Conservation (phyloP, 176 grass and related monocot genomes). For the Zea mays region Zm-B73-REFERENCE-NAM-5.0 NC_050098.1:157713501-157714000, state of each 20-base stretch:
- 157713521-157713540: slow-evolving; percentile 48
- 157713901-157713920: not conserved
- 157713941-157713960: slow-evolving; percentile 3
- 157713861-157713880: not conserved
- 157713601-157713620: slow-evolving; percentile 78
- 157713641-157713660: slow-evolving; percentile 95
- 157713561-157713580: slow-evolving; percentile 7
- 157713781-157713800: slow-evolving; percentile 58
- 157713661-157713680: slow-evolving; percentile 46
- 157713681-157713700: slow-evolving; percentile 30
- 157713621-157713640: slow-evolving; percentile 70
- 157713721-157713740: slow-evolving; percentile 81
- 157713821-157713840: not conserved
- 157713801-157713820: slow-evolving; percentile 1
- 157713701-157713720: slow-evolving; percentile 31
- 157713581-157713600: slow-evolving; percentile 64
- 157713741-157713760: slow-evolving; percentile 87
- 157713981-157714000: too few species aligned
- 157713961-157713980: slow-evolving; percentile 56
- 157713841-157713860: slow-evolving; percentile 19
- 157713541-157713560: slow-evolving; percentile 17
- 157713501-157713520: slow-evolving; percentile 84
- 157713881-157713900: not conserved
- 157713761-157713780: slow-evolving; percentile 78
- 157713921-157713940: not conserved